Evolutionary conservation across 2,329 filamentous ascomycete genomes (phyloP).

Genomic region (Epichloe glyceriae): DNA sequence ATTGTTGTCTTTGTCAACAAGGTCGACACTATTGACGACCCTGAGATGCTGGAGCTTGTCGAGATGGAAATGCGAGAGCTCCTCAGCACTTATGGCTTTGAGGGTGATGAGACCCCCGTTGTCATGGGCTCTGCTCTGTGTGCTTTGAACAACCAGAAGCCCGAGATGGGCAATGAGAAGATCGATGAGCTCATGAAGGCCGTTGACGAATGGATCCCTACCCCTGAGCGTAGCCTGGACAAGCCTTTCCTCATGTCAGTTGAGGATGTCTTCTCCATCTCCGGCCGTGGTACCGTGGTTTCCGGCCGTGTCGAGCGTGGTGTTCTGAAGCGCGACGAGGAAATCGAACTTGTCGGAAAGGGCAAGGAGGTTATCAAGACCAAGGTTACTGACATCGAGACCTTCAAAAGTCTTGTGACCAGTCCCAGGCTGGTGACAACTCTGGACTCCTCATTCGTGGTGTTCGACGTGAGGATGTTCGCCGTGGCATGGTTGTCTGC

Average conservation of each 20-base stretch:
- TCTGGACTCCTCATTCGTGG: constrained; percentile 93
- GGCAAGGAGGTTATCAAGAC: constrained; percentile 76
- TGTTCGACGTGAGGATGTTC: constrained; percentile 88
- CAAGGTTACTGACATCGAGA: constrained; percentile 99
- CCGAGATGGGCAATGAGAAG: constrained; percentile 75
- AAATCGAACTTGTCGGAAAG: constrained; percentile 92
- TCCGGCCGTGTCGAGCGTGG: constrained; percentile 97
- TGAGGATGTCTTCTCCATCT: constrained; percentile 83
- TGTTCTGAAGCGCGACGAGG: constrained; percentile 80
- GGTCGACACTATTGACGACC: constrained; percentile 92
- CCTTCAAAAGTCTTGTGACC: constrained; percentile 99
- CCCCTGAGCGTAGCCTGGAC: constrained; percentile 82
- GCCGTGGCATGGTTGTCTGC: constrained; percentile 86
- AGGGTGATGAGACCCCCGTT: constrained; percentile 95
- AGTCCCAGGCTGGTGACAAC: constrained; percentile 94
- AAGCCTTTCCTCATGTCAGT: constrained; percentile 99
- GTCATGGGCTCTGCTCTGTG: constrained; percentile 94
- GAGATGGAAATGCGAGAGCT: constrained; percentile 99
- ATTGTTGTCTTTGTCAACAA: constrained; percentile 99
- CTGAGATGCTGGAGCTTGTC: constrained; percentile 98
- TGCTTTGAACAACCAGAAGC: constrained; percentile 74
- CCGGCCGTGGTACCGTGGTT: constrained; percentile 89
- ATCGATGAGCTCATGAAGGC: constrained; percentile 85
- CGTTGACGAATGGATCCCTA: constrained; percentile 94
- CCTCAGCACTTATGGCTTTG: constrained; percentile 83